phyloP scores from a whole-genome alignment of 805 yeast species.

The Wickerhamomyces ciferrii region DNA sequence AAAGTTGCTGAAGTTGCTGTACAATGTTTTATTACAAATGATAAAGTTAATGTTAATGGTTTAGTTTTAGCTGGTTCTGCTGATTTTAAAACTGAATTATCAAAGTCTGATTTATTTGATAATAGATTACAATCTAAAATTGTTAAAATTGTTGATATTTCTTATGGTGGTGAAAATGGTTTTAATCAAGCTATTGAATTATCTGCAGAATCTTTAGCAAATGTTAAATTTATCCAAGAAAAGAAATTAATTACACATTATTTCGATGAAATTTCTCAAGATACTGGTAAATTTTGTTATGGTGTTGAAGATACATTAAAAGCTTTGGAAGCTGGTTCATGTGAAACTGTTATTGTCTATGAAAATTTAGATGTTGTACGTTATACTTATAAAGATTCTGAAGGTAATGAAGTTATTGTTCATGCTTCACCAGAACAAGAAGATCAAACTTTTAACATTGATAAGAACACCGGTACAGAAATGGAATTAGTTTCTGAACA shows the following conservation, averaged over 20 bases:
- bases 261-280: constrained; percentile 97
- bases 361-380: constrained; percentile 87
- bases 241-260: constrained; percentile 89
- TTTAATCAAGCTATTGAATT: constrained; percentile 98
- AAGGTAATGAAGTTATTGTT: constrained; percentile 70
- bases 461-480: constrained; percentile 83
- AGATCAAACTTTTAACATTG: constrained; percentile 71
- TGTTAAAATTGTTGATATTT: constrained; percentile 90
- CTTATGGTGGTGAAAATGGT: constrained; percentile 99
- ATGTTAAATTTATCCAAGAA: constrained; percentile 97
- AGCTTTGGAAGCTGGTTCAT: constrained; percentile 94
- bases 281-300: constrained; percentile 95
- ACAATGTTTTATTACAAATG: constrained; percentile 91
- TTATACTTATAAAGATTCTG: constrained; percentile 78
- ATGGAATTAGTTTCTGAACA: constrained; percentile 86
- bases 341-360: constrained; percentile 87
- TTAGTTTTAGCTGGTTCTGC: constrained; percentile 98
- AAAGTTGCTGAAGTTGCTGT: constrained; percentile 98
- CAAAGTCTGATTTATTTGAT: constrained; percentile 91
- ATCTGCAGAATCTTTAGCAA: constrained; percentile 93
- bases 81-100: constrained; percentile 93
- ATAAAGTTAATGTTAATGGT: constrained; percentile 92
- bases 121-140: constrained; percentile 81
- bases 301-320: constrained; percentile 96
- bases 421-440: constrained; percentile 69